Evolutionary conservation across 2,329 filamentous ascomycete genomes (phyloP), one percentile per base, ranked within the genome.

Genomic region (Monosporascus sp.): DNA sequence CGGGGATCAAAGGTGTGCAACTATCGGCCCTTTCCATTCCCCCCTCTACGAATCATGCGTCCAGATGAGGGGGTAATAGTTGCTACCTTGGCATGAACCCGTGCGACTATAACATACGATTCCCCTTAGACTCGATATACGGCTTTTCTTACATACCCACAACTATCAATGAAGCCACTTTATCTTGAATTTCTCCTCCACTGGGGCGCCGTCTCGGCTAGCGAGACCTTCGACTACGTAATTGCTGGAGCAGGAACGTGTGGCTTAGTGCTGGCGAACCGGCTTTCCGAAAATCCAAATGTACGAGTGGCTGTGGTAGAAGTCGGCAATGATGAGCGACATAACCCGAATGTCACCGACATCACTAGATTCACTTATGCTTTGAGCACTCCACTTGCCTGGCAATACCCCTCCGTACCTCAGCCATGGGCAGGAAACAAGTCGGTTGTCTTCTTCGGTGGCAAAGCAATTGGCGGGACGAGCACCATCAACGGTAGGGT

Each of bases 391-490:
- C 52, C 61, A 2, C 61, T 72, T 22, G 68, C 72, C 55, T 73
- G 68, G 65, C 60, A 64, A 24, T 73, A 70, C 47, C 52, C 56
- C 25, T 68, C 66, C 3, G 63, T 62, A 5, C 60, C 65, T 5
- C 71, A 74, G 57, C 46, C 50, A 0, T 56, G 59, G 9, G 65
- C 63, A 3, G 60, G 49, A 17, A 73, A 65, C 58, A 69, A 65
- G 49, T 58, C 60, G 17, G 64, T 73, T 41, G 57, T 54, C 53
- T 68, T 65, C 48, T 65, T 66, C 41, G 66, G 63, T 17, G 74
- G 66, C 43, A 71, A 66, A 56, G 73, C 65, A 1, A 71, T 68
- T 53, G 74, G 72, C 1, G 72, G 72, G 8, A 71, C 70, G 3
- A 73, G 67, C 52, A 63, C 68, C 25, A 72, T 74, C 41, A 74